Conservation (phyloP, 1,139 yeast genomes). For the Yamadazyma membranifaciens region DNA sequence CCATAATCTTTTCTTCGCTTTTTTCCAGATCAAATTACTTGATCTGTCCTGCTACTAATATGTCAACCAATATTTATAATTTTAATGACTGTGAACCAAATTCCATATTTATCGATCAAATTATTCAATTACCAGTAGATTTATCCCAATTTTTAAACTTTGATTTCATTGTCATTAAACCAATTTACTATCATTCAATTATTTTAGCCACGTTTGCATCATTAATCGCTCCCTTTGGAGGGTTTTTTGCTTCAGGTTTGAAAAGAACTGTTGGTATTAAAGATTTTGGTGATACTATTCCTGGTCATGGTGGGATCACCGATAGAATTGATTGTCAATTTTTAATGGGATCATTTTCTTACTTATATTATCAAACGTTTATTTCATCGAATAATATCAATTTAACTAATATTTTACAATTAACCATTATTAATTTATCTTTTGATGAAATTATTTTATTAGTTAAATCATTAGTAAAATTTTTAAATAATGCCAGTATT, state of each 20-base stretch:
- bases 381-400: conserved; percentile 71
- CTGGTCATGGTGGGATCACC: conserved; percentile 96
- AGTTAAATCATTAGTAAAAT: conserved; percentile 58
- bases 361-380: conserved; percentile 89
- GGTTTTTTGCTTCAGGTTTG: conserved; percentile 95
- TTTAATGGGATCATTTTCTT: conserved; percentile 94
- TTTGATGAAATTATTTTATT: conserved; percentile 66
- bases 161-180: conserved; percentile 57
- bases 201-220: conserved; percentile 93
- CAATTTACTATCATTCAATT: conserved; percentile 86
- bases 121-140: conserved; percentile 71
- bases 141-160: conserved; percentile 43
- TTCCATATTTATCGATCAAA: conserved; percentile 81
- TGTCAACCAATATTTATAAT: conserved; percentile 52
- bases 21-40: conserved; percentile 69
- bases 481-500: conserved; percentile 56
- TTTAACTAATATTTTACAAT: conserved; percentile 71
- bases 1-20: conserved; percentile 61
- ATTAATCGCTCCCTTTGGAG: conserved; percentile 97
- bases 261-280: conserved; percentile 93
- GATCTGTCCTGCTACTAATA: conserved; percentile 80
- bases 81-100: conserved; percentile 71
- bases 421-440: conserved; percentile 70
- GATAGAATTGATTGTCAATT: conserved; percentile 98
- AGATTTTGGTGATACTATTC: conserved; percentile 37